Conservation (phyloP, 768 basidiomycete species). For the Lactifluus echinatus region DNA sequence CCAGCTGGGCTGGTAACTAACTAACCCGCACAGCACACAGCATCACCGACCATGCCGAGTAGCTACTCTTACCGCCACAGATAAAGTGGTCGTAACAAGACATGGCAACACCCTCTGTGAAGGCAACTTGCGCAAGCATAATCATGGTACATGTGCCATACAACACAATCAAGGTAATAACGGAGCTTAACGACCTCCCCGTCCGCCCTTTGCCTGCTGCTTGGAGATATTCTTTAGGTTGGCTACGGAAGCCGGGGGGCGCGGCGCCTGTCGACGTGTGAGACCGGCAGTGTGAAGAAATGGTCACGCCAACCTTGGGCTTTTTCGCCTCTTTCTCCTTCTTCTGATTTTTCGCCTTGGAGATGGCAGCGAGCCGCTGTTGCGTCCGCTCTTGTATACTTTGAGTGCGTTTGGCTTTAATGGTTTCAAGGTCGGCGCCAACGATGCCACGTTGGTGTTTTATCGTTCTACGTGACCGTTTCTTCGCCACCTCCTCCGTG, state of each 20-base stretch:
- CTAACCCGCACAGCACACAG: neutral
- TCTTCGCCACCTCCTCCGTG: constrained; percentile 98
- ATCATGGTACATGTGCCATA: constrained; percentile 13
- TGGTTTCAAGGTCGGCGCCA: constrained; percentile 88
- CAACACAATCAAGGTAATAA: constrained; percentile 1
- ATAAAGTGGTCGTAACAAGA: neutral
- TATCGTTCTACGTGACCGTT: constrained; percentile 91
- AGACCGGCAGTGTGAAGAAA: neutral
- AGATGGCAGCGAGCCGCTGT: constrained; percentile 75
- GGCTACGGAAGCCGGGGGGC: constrained; percentile 41
- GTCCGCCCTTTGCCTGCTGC: constrained; percentile 92
- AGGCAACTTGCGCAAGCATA: neutral
- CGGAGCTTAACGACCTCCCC: constrained; percentile 54
- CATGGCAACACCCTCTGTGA: neutral
- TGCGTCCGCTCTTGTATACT: constrained; percentile 76
- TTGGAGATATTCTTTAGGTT: constrained; percentile 80
- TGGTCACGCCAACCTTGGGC: constrained; percentile 49
- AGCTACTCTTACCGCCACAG: neutral
- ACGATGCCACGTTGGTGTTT: constrained; percentile 98
- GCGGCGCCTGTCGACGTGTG: constrained; percentile 37
- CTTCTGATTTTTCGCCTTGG: constrained; percentile 95
- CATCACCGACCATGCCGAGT: neutral
- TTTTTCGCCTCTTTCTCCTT: constrained; percentile 94
- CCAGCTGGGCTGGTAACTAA: neutral
- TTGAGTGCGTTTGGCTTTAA: constrained; percentile 90